phyloP scores from a whole-genome alignment of 2,329 filamentous ascomycete genomes.

The Ophiostoma ulmi region DNA sequence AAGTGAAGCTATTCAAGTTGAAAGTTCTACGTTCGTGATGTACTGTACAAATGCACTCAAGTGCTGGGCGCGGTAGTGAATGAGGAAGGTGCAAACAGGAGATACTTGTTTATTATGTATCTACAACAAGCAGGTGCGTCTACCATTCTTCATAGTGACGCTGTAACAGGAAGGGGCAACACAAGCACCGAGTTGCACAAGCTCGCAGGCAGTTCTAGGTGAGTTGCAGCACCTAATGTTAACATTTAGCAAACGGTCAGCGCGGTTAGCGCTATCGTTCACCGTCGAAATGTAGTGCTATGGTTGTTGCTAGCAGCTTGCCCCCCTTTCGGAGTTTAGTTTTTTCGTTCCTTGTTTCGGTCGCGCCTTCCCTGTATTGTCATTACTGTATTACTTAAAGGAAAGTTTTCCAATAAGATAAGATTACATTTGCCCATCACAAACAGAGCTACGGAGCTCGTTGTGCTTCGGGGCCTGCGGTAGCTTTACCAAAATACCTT shows the following conservation, averaged over 20 bases:
- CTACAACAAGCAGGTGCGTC: neutral
- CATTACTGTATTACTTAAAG: neutral
- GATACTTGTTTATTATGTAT: neutral
- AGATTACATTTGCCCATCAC: too few relatives aligned
- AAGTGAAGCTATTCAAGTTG: conserved; percentile 12
- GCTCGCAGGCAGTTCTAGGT: neutral
- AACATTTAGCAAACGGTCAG: neutral
- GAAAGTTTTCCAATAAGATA: neutral
- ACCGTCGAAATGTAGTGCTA: conserved; percentile 15
- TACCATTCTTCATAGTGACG: neutral
- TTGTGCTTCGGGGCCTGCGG: neutral
- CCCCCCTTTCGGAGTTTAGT: conserved; percentile 26
- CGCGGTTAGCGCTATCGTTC: neutral
- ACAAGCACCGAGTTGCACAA: neutral
- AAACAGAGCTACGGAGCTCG: neutral
- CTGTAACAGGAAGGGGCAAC: conserved; percentile 10
- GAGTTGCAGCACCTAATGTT: neutral
- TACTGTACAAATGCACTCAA: neutral
- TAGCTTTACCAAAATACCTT: neutral
- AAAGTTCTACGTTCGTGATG: neutral
- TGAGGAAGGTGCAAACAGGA: neutral
- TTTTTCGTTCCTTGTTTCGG: conserved; percentile 28
- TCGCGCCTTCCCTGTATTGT: neutral
- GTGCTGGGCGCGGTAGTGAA: neutral
- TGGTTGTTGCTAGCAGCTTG: conserved; percentile 21